Percentiles rank a stretch among this genome's conserved stretches.
Evolutionary conservation across 192 early-diverging fungal genomes (phyloP).

Genomic region (Radiomyces spectabilis): DNA sequence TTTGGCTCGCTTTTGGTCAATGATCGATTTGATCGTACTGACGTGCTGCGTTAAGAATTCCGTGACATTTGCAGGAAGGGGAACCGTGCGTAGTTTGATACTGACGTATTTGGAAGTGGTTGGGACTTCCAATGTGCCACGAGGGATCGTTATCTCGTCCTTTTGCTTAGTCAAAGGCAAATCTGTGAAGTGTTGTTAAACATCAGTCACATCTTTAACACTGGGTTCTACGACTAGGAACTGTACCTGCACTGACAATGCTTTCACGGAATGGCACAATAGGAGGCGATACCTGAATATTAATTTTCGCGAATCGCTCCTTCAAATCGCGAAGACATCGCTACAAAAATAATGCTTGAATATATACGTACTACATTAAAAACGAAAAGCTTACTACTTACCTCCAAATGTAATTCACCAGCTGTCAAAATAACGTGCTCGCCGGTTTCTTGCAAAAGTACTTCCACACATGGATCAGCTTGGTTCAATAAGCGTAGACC

Average conservation of each 20-base stretch:
- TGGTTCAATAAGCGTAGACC: conserved; percentile 90
- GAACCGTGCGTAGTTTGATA: conserved; percentile 59
- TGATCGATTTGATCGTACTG: conserved; percentile 43
- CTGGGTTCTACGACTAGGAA: conserved; percentile 6
- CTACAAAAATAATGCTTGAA: too few relatives aligned
- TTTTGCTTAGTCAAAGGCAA: conserved; percentile 34
- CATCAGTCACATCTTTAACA: conserved; percentile 14
- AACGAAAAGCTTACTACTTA: conserved; percentile 15
- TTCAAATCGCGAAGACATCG: conserved; percentile 90
- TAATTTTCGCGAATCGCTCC: conserved; percentile 90
- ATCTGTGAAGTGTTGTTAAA: conserved; percentile 21
- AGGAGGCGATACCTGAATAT: conserved; percentile 89
- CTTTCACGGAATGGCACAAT: conserved; percentile 98
- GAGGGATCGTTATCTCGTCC: conserved; percentile 38
- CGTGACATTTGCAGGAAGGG: conserved; percentile 58
- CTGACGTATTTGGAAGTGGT: conserved; percentile 55
- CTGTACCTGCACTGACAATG: conserved; percentile 41
- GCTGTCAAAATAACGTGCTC: conserved; percentile 96
- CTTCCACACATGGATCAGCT: conserved; percentile 91
- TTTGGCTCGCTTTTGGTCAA: conserved; percentile 35
- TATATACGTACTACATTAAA: too few relatives aligned
- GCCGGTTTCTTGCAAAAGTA: conserved; percentile 87
- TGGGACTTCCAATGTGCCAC: conserved; percentile 52
- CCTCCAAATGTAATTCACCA: conserved; percentile 94
- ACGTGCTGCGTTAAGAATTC: conserved; percentile 46